Evolutionary conservation across 768 basidiomycete species (phyloP), one percentile per base, ranked within the genome.

Genomic region (Phlebiopsis gigantea): DNA sequence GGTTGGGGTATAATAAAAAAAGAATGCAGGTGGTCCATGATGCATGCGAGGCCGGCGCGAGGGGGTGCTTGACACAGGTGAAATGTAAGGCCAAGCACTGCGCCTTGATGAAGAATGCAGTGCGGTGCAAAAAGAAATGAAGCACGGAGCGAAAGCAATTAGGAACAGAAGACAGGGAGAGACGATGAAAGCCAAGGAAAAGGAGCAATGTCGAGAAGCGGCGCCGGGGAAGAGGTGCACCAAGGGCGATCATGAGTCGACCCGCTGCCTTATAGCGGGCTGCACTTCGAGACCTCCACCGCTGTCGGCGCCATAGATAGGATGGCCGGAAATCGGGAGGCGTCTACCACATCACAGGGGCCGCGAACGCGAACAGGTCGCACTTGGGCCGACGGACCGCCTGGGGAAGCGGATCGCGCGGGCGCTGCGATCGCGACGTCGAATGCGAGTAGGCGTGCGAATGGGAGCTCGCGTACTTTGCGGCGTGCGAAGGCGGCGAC

Each of bases 331-430:
- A n/a, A n/a, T n/a, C 17, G 47, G 49, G 49, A 19, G 12, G 25
- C 10, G 44, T 48, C 45, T 54, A 58, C 57, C 57, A 58, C 24
- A 30, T 30, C 24, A 54, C 21, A 14, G 57, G 52, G 29, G 44
- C 34, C 44, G 52, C 57, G 45, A 39, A 51, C 24, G 57, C 57
- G 52, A 53, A 58, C 17, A 58, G 45, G 10, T 58, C 57, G 52
- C 17, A 54, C 43, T 54, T 53, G n/a, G 57, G 30, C 24, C 52
- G 4, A 5, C 46, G 41, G 44, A 43, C 21, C 1, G 41, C 52
- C 28, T 24, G 44, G 1, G 47, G 26, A 8, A 48, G 2, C 41
- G 42, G 6, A n/a, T 41, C 2, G 45, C 46, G 19, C 45, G 55
- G 9, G 12, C 28, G 55, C 46, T 5, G 46, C 19, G 43, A 3